Base-by-base conservation (phyloP, 805 yeast species). In the Candida pseudoglaebosa region DNA sequence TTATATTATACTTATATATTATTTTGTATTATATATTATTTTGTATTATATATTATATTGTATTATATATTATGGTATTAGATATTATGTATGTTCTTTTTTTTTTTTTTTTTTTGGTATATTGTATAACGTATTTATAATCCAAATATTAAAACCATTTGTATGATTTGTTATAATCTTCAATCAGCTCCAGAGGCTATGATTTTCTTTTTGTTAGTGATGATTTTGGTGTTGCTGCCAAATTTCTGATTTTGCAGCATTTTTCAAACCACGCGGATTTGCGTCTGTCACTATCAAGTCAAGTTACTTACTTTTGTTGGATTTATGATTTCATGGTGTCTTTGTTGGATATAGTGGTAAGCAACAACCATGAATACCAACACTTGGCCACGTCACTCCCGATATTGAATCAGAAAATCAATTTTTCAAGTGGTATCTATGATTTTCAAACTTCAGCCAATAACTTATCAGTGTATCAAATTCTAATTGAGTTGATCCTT, bases 361-460 rank as follows among this genome's bases (percentile, higher is more conserved):
- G n/a, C 6, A n/a, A 19, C 16, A 22, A 22, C 4, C 28, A 33
- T 13, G 29, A 26, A 28, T 21, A 20, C 9, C 16, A 15, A 12
- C 20, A 33, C n/a, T 13, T 33, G 8, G 9, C 28, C 5, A 22
- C 36, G 4, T 19, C 36, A 4, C 7, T 33, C 10, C 36, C 36
- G 10, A 5, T 15, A 7, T 33, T 33, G 16, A 33, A 33, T 16
- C n/a, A 22, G 15, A 13, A 7, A n/a, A 6, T 33, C 17, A 5
- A 21, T 12, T 22, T 33, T 13, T 33, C 36, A 10, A 4, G 24
- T n/a, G 61, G 64, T 8, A 45, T 67, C 5, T 56, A 57, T 36
- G 72, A 67, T 40, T 47, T 66, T 42, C 71, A 66, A 45, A 42
- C 62, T 2, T 61, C 63, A n/a, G 70, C 73, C 3, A 54, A 14